Evolutionary conservation across 75 land plant genomes (phyloP).

Genomic region (Ceratopteris richardii): DNA sequence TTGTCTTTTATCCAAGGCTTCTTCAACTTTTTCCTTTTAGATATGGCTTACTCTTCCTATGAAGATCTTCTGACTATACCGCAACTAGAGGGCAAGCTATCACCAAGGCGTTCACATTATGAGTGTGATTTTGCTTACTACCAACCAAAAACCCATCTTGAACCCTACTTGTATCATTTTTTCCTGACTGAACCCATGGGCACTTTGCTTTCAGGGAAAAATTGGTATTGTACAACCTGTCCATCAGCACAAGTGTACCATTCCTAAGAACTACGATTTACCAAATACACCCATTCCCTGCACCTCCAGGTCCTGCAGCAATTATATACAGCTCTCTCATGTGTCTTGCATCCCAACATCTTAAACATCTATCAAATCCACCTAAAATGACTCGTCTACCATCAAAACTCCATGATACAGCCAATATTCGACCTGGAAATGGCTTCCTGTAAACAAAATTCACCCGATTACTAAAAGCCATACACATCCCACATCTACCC

Average conservation of each 20-base stretch:
- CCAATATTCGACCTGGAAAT: constrained; percentile 72
- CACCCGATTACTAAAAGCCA: constrained; percentile 50
- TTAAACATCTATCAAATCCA: constrained; percentile 86
- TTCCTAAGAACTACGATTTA: constrained; percentile 75
- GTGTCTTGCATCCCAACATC: constrained; percentile 76
- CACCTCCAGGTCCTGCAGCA: constrained; percentile 79
- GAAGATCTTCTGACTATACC: constrained; percentile 11
- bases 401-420: constrained; percentile 83
- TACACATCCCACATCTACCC: constrained; percentile 73
- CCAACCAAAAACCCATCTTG: constrained; percentile 82
- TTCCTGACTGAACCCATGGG: constrained; percentile 3
- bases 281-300: constrained; percentile 70
- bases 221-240: constrained; percentile 38
- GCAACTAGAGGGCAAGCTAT: constrained; percentile 59
- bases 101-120: constrained; percentile 87
- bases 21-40: no score
- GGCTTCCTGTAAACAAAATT: constrained; percentile 48
- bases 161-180: constrained; percentile 7
- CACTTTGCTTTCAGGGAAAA: constrained; percentile 17
- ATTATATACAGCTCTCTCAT: constrained; percentile 67
- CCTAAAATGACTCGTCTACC: constrained; percentile 61
- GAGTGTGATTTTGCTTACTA: constrained; percentile 70
- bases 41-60: constrained; percentile 13
- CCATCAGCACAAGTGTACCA: constrained; percentile 79
- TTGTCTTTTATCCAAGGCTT: constrained; percentile 18